A percentile compares a stretch with the other conserved stretches of the same genome.
phyloP scores from a whole-genome alignment of 495 filamentous ascomycete genomes.

The Trichoderma erinaceum region DNA sequence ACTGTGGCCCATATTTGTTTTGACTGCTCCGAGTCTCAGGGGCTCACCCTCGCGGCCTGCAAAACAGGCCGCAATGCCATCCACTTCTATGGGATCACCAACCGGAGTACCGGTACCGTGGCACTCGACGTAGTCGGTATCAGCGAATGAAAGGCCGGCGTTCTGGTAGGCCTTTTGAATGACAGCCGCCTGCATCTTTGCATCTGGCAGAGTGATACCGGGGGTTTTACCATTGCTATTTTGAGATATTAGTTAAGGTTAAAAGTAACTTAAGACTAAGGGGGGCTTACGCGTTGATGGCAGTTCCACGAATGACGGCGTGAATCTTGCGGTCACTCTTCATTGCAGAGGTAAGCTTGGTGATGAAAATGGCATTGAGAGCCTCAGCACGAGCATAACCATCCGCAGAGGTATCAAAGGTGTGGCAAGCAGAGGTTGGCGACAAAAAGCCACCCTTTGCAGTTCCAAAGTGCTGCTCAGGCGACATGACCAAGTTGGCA shows the following conservation, averaged over 20 bases:
- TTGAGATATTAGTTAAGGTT: slow-evolving; percentile 38
- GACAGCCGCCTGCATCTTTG: slow-evolving; percentile 38
- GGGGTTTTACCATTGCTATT: slow-evolving; percentile 36
- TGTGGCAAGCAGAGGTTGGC: slow-evolving; percentile 36
- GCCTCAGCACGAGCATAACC: slow-evolving; percentile 56
- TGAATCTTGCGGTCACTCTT: slow-evolving; percentile 40
- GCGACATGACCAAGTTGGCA: slow-evolving; percentile 32
- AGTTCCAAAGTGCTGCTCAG: slow-evolving; percentile 29
- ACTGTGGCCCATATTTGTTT: slow-evolving; percentile 48
- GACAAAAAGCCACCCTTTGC: slow-evolving; percentile 39
- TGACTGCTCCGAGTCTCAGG: slow-evolving; percentile 28
- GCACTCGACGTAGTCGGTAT: slow-evolving; percentile 20
- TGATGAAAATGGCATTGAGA: slow-evolving; percentile 43
- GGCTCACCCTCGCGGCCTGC: slow-evolving; percentile 12
- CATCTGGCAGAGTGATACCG: slow-evolving; percentile 43
- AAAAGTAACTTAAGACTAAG: too few species aligned
- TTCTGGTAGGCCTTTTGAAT: slow-evolving; percentile 36
- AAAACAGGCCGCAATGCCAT: slow-evolving; percentile 28
- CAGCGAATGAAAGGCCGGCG: slow-evolving; percentile 30
- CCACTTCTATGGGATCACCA: slow-evolving; percentile 48
- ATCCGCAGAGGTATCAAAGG: slow-evolving; percentile 34
- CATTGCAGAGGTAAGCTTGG: slow-evolving; percentile 40
- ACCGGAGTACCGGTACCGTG: slow-evolving; percentile 24
- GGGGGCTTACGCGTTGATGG: slow-evolving; percentile 35
- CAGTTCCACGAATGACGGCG: slow-evolving; percentile 45